Percentiles rank a stretch among this genome's conserved stretches.
Evolutionary conservation across 306 rosid genomes (phyloP).

Genomic region (Alnus rubra): DNA sequence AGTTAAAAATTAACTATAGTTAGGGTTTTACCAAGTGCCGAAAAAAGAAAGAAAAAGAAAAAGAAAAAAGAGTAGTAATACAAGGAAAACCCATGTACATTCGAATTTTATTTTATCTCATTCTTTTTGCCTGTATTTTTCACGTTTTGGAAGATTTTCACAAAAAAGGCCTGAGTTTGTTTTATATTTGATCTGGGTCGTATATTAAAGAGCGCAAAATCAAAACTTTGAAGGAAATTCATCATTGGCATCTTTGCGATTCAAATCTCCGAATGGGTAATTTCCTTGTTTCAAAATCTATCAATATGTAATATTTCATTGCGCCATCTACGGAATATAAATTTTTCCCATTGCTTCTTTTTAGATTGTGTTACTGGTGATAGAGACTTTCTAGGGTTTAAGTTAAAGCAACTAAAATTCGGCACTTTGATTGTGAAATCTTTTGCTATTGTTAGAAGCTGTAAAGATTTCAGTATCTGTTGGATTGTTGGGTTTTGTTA

Average conservation of each 20-base stretch:
- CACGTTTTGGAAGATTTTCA: slow-evolving; percentile 21
- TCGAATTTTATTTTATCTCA: background rate
- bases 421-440: slow-evolving; percentile 24
- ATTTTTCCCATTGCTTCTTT: slow-evolving; percentile 1
- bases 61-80: background rate
- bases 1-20: slow-evolving; percentile 38
- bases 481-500: slow-evolving; percentile 3
- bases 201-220: slow-evolving; percentile 14
- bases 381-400: slow-evolving; percentile 23
- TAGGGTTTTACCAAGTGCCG: slow-evolving; percentile 27
- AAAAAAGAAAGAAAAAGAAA: slow-evolving; percentile 5
- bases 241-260: slow-evolving; percentile 32
- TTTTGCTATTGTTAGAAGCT: slow-evolving; percentile 12
- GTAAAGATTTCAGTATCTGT: slow-evolving; percentile 3
- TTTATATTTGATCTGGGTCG: slow-evolving; percentile 28
- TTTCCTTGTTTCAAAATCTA: background rate
- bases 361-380: slow-evolving; percentile 23
- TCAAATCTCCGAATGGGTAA: slow-evolving; percentile 35
- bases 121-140: slow-evolving; percentile 17
- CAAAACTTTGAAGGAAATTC: slow-evolving; percentile 29
- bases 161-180: slow-evolving; percentile 28
- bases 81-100: background rate
- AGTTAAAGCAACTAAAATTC: slow-evolving; percentile 31
- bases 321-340: slow-evolving; percentile 17
- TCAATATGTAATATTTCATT: slow-evolving; percentile 11